Conservation (phyloP, 352 stramenopile species). For the Phytopythium litorale region DNA sequence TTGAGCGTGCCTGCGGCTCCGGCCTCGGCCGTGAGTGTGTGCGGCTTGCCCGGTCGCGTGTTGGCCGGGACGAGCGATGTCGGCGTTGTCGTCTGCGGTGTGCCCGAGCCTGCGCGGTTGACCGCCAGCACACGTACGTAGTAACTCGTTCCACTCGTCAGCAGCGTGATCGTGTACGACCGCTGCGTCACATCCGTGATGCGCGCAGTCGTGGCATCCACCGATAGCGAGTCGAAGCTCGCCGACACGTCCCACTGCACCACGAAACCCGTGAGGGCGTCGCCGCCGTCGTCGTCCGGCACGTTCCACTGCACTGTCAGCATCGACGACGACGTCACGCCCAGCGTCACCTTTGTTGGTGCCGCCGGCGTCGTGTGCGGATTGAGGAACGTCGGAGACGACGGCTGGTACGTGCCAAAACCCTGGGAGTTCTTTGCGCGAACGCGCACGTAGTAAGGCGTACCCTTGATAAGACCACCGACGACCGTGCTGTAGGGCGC, state of each 20-base stretch:
- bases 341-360: slow-evolving; percentile 78
- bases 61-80: slow-evolving; percentile 44
- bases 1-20: slow-evolving; percentile 39
- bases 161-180: slow-evolving; percentile 74
- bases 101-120: slow-evolving; percentile 52
- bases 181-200: slow-evolving; percentile 57
- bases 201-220: slow-evolving; percentile 52
- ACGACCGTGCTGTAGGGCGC: slow-evolving; percentile 59
- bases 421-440: slow-evolving; percentile 68
- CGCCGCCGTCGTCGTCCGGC: slow-evolving; percentile 87
- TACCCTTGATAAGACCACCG: slow-evolving; percentile 55
- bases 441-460: slow-evolving; percentile 72
- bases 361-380: slow-evolving; percentile 89
- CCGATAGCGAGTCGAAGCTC: slow-evolving; percentile 82
- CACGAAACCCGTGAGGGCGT: slow-evolving; percentile 85
- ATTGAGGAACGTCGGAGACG: slow-evolving; percentile 88
- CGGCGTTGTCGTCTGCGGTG: slow-evolving; percentile 48
- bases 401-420: slow-evolving; percentile 75
- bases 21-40: slow-evolving; percentile 33
- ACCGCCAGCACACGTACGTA: slow-evolving; percentile 89
- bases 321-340: slow-evolving; percentile 84
- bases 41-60: slow-evolving; percentile 62
- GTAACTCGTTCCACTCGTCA: slow-evolving; percentile 83
- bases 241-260: slow-evolving; percentile 91
- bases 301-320: slow-evolving; percentile 87